Evolutionary conservation across 75 land plant species (phyloP).

Genomic region (Cunninghamia lanceolata): DNA sequence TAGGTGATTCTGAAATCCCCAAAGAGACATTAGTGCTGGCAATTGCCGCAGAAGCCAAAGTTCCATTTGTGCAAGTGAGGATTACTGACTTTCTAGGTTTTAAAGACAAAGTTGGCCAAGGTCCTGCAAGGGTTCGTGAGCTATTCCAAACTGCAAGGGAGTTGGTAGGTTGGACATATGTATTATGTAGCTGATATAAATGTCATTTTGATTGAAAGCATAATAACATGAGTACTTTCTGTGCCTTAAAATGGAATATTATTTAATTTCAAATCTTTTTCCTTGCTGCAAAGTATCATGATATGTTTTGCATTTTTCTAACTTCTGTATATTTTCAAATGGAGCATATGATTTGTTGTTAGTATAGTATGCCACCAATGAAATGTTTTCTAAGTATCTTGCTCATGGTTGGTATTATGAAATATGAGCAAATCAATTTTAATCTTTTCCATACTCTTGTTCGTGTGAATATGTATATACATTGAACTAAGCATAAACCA

Average conservation of each 20-base stretch:
- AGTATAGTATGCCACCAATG: background rate
- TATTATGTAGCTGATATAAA: background rate
- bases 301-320: background rate
- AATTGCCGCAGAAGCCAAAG: slow-evolving; percentile 96
- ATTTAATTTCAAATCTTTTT: background rate
- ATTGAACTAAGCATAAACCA: background rate
- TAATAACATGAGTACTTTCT: background rate
- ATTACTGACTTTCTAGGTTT: slow-evolving; percentile 65
- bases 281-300: background rate
- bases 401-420: background rate
- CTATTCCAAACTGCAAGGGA: slow-evolving; percentile 95
- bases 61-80: slow-evolving; percentile 81
- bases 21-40: slow-evolving; percentile 92
- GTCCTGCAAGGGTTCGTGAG: slow-evolving; percentile 94
- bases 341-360: background rate
- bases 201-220: background rate
- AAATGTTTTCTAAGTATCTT: background rate
- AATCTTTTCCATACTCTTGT: background rate
- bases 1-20: slow-evolving; percentile 86
- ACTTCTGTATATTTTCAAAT: background rate
- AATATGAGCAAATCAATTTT: background rate
- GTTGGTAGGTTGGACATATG: slow-evolving; percentile 43
- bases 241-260: background rate
- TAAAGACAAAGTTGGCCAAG: slow-evolving; percentile 89
- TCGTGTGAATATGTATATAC: background rate